These are phyloP conservation scores for Hypoxylon sp. DNA, from an alignment of 2,329 filamentous ascomycete species.

Conservation along the genomic window DNA sequence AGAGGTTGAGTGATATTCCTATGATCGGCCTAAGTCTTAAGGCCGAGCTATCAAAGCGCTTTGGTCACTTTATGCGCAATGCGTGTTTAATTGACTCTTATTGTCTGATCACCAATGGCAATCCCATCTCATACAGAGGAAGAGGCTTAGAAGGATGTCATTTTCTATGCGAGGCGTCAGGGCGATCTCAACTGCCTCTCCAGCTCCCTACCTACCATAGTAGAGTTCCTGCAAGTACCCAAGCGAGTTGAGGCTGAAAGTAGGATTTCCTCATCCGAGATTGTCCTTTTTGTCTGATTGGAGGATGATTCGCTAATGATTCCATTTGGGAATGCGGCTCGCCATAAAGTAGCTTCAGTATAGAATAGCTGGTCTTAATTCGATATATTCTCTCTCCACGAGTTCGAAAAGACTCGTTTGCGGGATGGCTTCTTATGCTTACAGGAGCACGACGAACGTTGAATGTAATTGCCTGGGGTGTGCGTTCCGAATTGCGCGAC, in stretches of 20 bases:
- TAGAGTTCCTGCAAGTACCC: constrained; percentile 32
- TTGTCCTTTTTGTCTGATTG: constrained; percentile 38
- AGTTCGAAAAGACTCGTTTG: constrained; percentile 4
- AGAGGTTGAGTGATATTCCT: constrained; percentile 40
- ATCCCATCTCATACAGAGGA: constrained; percentile 6
- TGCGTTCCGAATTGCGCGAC: constrained; percentile 28
- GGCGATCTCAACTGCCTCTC: constrained; percentile 1
- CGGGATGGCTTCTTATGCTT: constrained; percentile 10
- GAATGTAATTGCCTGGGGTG: constrained; percentile 32
- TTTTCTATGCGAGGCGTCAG: constrained; percentile 15
- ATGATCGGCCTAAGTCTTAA: constrained; percentile 40
- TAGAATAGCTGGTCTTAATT: constrained; percentile 10
- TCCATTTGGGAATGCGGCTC: constrained; percentile 1
- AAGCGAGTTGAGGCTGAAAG: constrained; percentile 48
- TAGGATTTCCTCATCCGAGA: constrained; percentile 39
- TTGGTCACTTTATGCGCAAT: constrained; percentile 27
- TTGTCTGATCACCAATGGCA: constrained; percentile 15
- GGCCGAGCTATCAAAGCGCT: constrained; percentile 26
- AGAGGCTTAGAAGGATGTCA: constrained; percentile 4
- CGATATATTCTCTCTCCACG: neutral
- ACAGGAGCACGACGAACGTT: constrained; percentile 16
- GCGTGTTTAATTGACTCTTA: constrained; percentile 11
- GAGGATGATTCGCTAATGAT: constrained; percentile 23
- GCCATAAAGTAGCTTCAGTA: constrained; percentile 15
- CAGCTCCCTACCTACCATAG: constrained; percentile 14